Evolutionary conservation across 2,329 filamentous ascomycete species (phyloP), one percentile per base, ranked within the genome.

Genomic region (Diaporthe nobilis): DNA sequence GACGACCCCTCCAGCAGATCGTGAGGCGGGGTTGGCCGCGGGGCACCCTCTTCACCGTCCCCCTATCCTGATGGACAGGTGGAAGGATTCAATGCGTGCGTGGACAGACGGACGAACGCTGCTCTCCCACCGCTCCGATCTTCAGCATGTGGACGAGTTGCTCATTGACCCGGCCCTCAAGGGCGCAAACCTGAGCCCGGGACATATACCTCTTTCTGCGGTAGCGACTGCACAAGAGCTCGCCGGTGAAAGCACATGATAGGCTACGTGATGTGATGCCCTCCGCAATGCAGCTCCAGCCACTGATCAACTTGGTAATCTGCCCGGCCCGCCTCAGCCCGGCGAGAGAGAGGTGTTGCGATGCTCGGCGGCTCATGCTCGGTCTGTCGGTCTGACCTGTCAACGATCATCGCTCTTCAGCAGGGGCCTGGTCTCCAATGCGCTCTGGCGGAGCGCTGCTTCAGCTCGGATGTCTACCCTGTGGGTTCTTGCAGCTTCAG

Each of bases 131-230:
- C 39, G 47, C 31, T 28, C 44, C 63, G 9, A n/a, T 25, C 22
- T 22, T n/a, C 47, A 68, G 63, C n/a, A 20, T 37, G 34, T 70
- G 65, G 34, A 55, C 47, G 39, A 53, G 9, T 31, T 70, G 49
- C 34, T 39, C 31, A 5, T 42, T 57, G 47, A 44, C 37, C 47
- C 58, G 34, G 17, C n/a, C 49, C 44, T 57, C 49, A 31, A 12
- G 37, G 71, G 58, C 71, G 47, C 58, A 65, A 73, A n/a, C 7
- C 55, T 73, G 71, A 65, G 71, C 71, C 53, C 58, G 51, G 58
- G n/a, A 70, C 4, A 42, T 9, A 55, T 73, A 12, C 71, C 71
- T 53, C 42, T 65, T 65, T 58, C 25, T 44, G 44, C 22, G 71
- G 71, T 65, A 65, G 47, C 71, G 31, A 73, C 58, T 65, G 47